phyloP scores from a whole-genome alignment of 2,329 filamentous ascomycete genomes.

The Colletotrichum horii region DNA sequence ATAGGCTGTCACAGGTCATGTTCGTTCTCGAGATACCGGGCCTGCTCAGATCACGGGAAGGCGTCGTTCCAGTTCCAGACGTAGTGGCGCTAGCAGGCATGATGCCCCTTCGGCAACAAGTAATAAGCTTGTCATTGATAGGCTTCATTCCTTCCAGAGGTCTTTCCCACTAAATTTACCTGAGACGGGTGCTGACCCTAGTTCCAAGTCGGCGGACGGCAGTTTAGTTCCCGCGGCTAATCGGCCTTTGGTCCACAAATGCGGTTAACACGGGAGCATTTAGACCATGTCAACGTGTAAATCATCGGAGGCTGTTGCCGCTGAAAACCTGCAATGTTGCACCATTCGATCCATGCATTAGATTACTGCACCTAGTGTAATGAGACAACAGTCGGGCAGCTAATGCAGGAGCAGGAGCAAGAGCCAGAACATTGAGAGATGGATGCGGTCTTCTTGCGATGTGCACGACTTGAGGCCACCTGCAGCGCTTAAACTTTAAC shows the following conservation, averaged over 20 bases:
- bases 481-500: background rate
- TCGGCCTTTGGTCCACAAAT: background rate
- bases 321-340: background rate
- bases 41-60: background rate
- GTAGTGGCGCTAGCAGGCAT: background rate
- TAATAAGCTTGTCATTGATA: background rate
- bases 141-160: background rate
- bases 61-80: background rate
- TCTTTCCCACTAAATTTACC: background rate
- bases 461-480: background rate
- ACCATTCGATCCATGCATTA: background rate
- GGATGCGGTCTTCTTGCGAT: background rate
- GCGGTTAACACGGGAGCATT: background rate
- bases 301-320: background rate
- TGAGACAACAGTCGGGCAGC: background rate
- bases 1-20: background rate
- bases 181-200: background rate
- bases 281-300: background rate
- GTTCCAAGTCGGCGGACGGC: too few species aligned
- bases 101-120: background rate
- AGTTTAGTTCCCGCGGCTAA: background rate
- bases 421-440: background rate
- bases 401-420: background rate
- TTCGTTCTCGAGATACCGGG: background rate
- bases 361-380: background rate